Evolutionary conservation across 352 stramenopile species (phyloP), one percentile per base, ranked within the genome.

Genomic region (Pythium dissotocum): DNA sequence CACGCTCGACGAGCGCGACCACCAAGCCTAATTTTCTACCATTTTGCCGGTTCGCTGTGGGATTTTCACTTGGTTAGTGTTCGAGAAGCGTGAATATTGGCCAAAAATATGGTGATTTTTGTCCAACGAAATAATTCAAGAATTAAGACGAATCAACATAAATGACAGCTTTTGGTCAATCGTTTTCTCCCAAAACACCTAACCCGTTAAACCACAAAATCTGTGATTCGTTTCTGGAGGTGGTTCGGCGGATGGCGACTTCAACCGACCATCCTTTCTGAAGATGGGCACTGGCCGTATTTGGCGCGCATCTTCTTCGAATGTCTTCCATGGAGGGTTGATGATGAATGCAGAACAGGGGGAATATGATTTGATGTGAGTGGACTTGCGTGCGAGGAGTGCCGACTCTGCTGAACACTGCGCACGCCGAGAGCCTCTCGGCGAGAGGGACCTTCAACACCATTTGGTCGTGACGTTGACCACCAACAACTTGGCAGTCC

Each of bases 201-300:
- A 53, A 14, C 46, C 46, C 46, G 46, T 53, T 30, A n/a, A 24
- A n/a, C 18, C n/a, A 53, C 46, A 21, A 53, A 28, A 30, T 53
- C 18, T 30, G n/a, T 53, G 46, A 53, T 53, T 6, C 46, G 4
- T 21, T 53, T 53, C 21, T 30, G 46, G 46, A 53, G 46, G 46
- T 53, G 6, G 18, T 24, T 30, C 7, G 7, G 40, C 3, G 13
- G 13, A 49, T 4, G 40, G n/a, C 12, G n/a, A 53, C 46, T 53
- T 53, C 46, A 53, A 53, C 28, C 16, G 51, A 61, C n/a, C 52
- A 21, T 32, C 26, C 13, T 32, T 61, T 44, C 55, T 61, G 55
- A 61, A 61, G 36, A 61, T 61, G 55, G 55, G 55, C 55, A 21
- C 4, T 30, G 46, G 44, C 33, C 33, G 33, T 38, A 38, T 51